Evolutionary conservation across 2,329 filamentous ascomycete genomes (phyloP).

Genomic region (Talaromyces amestolkiae): DNA sequence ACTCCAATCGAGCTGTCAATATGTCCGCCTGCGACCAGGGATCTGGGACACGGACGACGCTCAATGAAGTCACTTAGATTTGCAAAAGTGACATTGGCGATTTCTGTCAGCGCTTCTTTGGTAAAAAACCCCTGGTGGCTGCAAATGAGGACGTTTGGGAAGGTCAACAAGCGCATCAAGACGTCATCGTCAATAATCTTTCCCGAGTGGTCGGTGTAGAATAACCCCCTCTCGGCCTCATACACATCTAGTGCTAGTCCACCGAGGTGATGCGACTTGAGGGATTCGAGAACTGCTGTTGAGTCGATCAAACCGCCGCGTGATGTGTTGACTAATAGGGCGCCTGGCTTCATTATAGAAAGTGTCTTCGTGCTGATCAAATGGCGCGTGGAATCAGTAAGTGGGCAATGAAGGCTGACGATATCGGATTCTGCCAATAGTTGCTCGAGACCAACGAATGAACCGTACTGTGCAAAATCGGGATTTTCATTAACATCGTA

Average conservation of each 20-base stretch:
- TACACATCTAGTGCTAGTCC: slow-evolving; percentile 67
- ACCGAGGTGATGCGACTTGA: slow-evolving; percentile 59
- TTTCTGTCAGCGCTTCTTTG: slow-evolving; percentile 62
- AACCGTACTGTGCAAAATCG: slow-evolving; percentile 49
- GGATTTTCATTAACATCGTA: slow-evolving; percentile 57
- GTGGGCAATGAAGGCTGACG: slow-evolving; percentile 64
- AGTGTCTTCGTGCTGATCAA: slow-evolving; percentile 59
- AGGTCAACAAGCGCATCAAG: slow-evolving; percentile 65
- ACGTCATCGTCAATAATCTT: slow-evolving; percentile 66
- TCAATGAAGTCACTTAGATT: slow-evolving; percentile 49
- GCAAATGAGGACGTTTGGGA: slow-evolving; percentile 65
- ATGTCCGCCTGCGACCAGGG: slow-evolving; percentile 32
- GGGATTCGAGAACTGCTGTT: slow-evolving; percentile 56
- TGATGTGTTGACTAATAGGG: slow-evolving; percentile 66
- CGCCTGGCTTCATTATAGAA: slow-evolving; percentile 56
- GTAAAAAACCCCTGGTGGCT: slow-evolving; percentile 71
- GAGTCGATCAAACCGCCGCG: slow-evolving; percentile 64
- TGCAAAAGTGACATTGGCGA: slow-evolving; percentile 58
- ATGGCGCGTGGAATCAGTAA: slow-evolving; percentile 59
- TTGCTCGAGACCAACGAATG: slow-evolving; percentile 54
- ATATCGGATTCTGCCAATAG: slow-evolving; percentile 59
- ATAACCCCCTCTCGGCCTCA: slow-evolving; percentile 59
- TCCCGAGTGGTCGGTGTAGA: slow-evolving; percentile 64
- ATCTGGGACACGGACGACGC: slow-evolving; percentile 29
- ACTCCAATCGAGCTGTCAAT: slow-evolving; percentile 26